Percentiles rank a stretch among this genome's conserved stretches.
phyloP scores from a whole-genome alignment of 2,329 filamentous ascomycete species.

The Ophiostoma sp. region DNA sequence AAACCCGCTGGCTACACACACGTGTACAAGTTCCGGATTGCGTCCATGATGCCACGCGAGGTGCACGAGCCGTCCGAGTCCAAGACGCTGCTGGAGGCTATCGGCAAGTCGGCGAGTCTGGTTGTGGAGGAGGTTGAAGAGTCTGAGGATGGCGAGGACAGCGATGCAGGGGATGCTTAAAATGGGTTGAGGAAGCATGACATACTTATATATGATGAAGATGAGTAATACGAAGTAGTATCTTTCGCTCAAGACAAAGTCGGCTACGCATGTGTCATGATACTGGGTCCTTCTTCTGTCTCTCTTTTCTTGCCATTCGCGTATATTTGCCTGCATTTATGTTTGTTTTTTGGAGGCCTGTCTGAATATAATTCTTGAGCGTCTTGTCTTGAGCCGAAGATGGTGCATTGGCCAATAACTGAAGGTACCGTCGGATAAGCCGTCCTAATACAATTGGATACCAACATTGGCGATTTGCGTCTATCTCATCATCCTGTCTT shows the following conservation, averaged over 20 bases:
- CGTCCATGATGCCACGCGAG: constrained; percentile 79
- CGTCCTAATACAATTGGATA: neutral
- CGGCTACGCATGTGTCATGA: neutral
- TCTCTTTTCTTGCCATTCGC: neutral
- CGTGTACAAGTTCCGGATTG: constrained; percentile 80
- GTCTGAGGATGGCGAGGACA: constrained; percentile 12
- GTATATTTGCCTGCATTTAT: neutral
- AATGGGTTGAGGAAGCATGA: neutral
- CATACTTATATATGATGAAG: neutral
- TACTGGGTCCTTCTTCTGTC: neutral
- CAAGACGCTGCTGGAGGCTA: constrained; percentile 67
- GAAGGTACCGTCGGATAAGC: neutral
- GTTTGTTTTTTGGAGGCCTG: neutral
- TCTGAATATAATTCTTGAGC: neutral
- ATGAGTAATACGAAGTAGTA: neutral
- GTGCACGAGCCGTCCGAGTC: constrained; percentile 71
- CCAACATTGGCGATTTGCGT: neutral
- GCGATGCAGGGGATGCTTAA: neutral
- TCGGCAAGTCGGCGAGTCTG: constrained; percentile 82
- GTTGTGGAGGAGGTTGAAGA: constrained; percentile 69
- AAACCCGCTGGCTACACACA: constrained; percentile 73
- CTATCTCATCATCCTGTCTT: neutral
- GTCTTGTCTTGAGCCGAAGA: neutral
- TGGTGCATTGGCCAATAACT: neutral
- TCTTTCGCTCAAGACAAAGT: neutral